phyloP scores from a whole-genome alignment of 139 green algal species.

The Mesotaenium endlicherianum region DNA sequence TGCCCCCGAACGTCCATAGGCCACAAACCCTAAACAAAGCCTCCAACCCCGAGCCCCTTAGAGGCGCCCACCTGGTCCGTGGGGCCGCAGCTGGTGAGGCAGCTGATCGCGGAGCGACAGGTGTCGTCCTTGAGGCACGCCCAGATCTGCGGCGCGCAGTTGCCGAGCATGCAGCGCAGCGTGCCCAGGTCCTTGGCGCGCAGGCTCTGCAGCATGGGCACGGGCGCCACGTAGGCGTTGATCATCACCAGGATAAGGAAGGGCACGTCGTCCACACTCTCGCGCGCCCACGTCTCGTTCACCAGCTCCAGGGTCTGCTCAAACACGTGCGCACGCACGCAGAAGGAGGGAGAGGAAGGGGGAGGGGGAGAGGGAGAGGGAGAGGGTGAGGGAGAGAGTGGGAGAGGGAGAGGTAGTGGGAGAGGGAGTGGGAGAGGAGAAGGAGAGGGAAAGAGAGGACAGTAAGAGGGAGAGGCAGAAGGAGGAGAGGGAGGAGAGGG shows the following conservation, averaged over 20 bases:
- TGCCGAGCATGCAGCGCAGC: conserved; percentile 42
- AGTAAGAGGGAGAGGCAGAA: no score
- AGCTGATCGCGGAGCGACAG: conserved; percentile 29
- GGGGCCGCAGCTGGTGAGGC: conserved; percentile 26
- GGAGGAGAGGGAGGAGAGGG: no score
- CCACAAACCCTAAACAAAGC: not conserved
- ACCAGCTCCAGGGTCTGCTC: conserved; percentile 17
- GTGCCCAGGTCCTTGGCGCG: conserved; percentile 20
- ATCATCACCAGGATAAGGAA: conserved; percentile 35
- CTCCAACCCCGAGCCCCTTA: not conserved
- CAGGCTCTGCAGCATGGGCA: conserved; percentile 30
- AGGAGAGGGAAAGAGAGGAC: no score
- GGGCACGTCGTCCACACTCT: conserved; percentile 38
- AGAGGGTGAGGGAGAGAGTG: not conserved
- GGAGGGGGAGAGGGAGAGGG: not conserved
- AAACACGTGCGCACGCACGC: conserved; percentile 1
- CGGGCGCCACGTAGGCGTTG: conserved; percentile 32
- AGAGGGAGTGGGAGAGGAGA: no score
- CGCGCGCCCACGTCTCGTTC: not conserved
- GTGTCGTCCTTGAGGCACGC: conserved; percentile 7
- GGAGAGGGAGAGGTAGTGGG: not conserved
- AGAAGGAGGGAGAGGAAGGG: not conserved
- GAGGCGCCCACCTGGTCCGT: conserved; percentile 30
- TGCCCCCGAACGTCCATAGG: not conserved
- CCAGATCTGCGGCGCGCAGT: conserved; percentile 29